A percentile compares a stretch with the other conserved stretches of the same genome.
phyloP scores from a whole-genome alignment of 2,329 filamentous ascomycete species.

The Colletotrichum tamarilloi region DNA sequence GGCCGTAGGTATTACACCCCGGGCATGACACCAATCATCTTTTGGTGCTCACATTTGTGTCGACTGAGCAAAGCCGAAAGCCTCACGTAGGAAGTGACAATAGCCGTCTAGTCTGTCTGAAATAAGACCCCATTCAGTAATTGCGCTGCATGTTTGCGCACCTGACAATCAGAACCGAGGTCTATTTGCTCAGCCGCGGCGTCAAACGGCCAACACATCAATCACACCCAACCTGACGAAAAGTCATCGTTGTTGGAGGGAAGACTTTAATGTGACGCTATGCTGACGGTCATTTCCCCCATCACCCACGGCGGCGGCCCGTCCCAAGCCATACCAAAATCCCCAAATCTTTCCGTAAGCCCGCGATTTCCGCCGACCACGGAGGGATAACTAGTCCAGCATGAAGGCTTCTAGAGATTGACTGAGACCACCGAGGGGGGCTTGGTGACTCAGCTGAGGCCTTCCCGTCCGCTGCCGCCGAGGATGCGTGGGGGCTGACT shows the following conservation, averaged over 20 bases:
- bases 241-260: neutral
- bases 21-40: conserved; percentile 1
- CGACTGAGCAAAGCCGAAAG: neutral
- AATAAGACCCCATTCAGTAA: neutral
- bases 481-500: conserved; percentile 8
- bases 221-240: conserved; percentile 12
- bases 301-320: conserved; percentile 22
- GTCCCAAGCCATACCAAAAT: conserved; percentile 17
- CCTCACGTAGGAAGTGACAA: neutral
- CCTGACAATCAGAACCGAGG: conserved; percentile 16
- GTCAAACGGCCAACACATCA: conserved; percentile 30
- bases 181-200: conserved; percentile 22
- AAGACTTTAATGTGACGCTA: conserved; percentile 22
- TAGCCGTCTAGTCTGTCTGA: neutral
- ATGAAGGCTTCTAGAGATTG: neutral
- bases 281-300: conserved; percentile 19
- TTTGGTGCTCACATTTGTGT: neutral
- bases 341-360: neutral
- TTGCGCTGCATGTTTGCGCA: neutral
- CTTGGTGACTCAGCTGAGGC: conserved; percentile 1
- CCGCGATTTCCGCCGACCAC: conserved; percentile 9
- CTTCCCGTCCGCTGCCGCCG: neutral
- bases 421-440: neutral
- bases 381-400: neutral
- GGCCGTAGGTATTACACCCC: neutral